Percentiles rank a stretch among this genome's conserved stretches.
Conservation (phyloP, 371 early-diverging fungal genomes). For the Actinomortierella wolfii region DNA sequence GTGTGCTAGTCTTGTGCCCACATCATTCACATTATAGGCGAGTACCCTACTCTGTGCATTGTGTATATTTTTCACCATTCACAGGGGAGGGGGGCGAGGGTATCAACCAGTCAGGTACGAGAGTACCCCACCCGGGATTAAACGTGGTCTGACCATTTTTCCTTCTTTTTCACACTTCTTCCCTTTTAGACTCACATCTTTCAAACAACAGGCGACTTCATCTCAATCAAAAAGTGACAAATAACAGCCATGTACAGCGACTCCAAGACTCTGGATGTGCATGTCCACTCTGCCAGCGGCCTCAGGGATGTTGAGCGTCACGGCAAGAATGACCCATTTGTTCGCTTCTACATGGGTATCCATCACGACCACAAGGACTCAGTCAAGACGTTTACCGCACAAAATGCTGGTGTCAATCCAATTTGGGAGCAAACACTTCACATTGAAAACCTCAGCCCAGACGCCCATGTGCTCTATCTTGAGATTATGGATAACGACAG, state of each 20-base stretch:
- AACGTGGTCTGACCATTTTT: too few species aligned
- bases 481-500: neutral
- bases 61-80: too few species aligned
- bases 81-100: too few species aligned
- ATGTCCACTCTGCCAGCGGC: neutral
- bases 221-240: too few species aligned
- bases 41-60: too few species aligned
- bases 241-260: too few species aligned
- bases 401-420: slow-evolving; percentile 50
- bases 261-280: slow-evolving; percentile 5
- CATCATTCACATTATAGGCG: neutral
- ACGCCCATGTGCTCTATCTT: neutral
- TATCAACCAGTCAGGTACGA: too few species aligned
- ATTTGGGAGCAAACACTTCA: slow-evolving; percentile 15
- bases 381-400: slow-evolving; percentile 51
- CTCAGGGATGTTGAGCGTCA: neutral
- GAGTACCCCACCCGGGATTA: too few species aligned
- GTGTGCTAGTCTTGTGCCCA: too few species aligned
- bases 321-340: neutral
- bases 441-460: neutral
- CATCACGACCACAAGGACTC: slow-evolving; percentile 39
- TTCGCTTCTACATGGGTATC: slow-evolving; percentile 48
- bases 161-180: too few species aligned
- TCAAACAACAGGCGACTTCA: too few species aligned
- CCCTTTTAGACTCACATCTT: too few species aligned